phyloP scores from a whole-genome alignment of 352 stramenopile genomes.

The Thalassiosira allenii region DNA sequence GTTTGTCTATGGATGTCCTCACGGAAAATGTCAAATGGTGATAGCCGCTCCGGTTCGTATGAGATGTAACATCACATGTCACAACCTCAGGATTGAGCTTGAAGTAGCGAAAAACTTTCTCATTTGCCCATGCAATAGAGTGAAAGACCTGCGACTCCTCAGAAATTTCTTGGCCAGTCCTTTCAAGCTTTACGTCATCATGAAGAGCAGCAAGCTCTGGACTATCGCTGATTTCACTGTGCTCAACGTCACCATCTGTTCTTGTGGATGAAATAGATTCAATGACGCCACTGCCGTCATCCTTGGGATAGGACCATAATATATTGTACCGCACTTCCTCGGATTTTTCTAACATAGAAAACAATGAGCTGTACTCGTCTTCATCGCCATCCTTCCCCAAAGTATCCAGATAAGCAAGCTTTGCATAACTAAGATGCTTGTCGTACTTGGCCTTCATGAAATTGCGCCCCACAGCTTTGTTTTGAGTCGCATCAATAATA shows the following conservation, averaged over 20 bases:
- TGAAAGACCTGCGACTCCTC: neutral
- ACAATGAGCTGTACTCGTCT: neutral
- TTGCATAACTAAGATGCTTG: neutral
- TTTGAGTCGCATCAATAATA: neutral
- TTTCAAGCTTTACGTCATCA: neutral
- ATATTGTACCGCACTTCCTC: neutral
- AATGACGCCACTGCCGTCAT: neutral
- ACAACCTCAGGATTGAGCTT: slow-evolving; percentile 30
- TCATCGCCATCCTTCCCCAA: neutral
- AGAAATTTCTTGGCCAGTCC: neutral
- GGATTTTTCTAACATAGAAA: neutral
- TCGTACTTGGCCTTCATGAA: neutral
- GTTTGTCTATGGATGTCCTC: slow-evolving; percentile 16
- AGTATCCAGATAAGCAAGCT: slow-evolving; percentile 9
- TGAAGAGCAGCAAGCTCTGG: neutral
- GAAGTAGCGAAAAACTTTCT: slow-evolving; percentile 13
- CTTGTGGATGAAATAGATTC: neutral
- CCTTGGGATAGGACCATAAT: neutral
- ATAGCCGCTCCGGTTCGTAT: slow-evolving; percentile 29
- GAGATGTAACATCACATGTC: slow-evolving; percentile 31
- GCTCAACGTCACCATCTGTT: neutral
- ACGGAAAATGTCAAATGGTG: slow-evolving; percentile 28
- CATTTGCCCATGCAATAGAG: slow-evolving; percentile 16
- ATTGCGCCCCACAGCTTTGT: neutral
- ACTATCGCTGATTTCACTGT: neutral